Conservation (phyloP, 345 rosid species). For the Pugionium dolabratum region DNA sequence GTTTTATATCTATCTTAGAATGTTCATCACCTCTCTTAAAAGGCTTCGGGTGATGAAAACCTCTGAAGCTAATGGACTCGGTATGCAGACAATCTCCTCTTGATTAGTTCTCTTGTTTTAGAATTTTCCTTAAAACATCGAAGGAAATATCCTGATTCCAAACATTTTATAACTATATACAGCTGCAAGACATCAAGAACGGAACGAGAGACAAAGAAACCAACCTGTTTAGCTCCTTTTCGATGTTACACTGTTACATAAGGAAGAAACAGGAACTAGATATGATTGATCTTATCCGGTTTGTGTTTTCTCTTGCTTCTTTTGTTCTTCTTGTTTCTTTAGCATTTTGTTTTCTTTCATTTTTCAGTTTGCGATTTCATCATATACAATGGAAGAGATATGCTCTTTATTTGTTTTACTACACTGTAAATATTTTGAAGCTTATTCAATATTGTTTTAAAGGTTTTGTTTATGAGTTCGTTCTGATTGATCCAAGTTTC, state of each 20-base stretch:
- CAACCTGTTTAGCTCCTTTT: conserved; percentile 50
- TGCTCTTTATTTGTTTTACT: conserved; percentile 40
- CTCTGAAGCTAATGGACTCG: conserved; percentile 83
- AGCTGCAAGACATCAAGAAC: conserved; percentile 70
- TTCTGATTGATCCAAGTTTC: conserved; percentile 3
- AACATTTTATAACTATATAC: conserved; percentile 30
- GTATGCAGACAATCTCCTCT: conserved; percentile 40
- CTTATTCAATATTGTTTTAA: conserved; percentile 22
- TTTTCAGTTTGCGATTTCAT: conserved; percentile 23
- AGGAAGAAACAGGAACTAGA: conserved; percentile 35
- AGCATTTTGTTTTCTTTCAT: not conserved
- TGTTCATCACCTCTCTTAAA: conserved; percentile 75
- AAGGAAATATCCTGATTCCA: not conserved
- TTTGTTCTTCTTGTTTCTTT: conserved; percentile 13
- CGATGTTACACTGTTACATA: conserved; percentile 16
- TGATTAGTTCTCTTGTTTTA: not conserved
- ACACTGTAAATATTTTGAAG: conserved; percentile 44
- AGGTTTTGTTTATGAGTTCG: conserved; percentile 27
- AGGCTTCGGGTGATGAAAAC: conserved; percentile 90
- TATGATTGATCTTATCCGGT: conserved; percentile 22
- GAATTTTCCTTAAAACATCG: too few relatives aligned
- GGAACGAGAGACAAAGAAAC: conserved; percentile 57
- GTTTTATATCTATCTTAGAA: conserved; percentile 47
- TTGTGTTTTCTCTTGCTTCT: conserved; percentile 29
- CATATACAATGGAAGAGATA: conserved; percentile 35